A percentile compares a stretch with the other conserved stretches of the same genome.
These are phyloP conservation scores for Leccinum fibrillosum DNA, from an alignment of 768 basidiomycete species.

Conservation along the genomic window DNA sequence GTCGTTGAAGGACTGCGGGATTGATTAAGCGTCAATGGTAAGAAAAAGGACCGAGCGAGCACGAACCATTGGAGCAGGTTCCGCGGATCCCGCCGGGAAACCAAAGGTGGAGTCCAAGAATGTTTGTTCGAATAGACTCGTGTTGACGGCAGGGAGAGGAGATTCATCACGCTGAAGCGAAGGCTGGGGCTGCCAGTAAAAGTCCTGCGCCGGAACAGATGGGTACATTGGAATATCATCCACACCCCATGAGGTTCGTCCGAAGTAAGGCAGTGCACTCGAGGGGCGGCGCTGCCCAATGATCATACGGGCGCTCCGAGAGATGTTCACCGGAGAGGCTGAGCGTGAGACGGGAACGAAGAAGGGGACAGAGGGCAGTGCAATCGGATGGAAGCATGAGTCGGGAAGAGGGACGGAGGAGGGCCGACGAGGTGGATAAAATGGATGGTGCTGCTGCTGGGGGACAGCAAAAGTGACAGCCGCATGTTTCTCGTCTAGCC, in stretches of 20 bases:
- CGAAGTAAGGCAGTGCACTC: slow-evolving; percentile 40
- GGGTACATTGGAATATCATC: slow-evolving; percentile 25
- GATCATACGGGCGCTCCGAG: slow-evolving; percentile 39
- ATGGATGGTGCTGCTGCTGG: slow-evolving; percentile 4
- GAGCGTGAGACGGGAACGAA: slow-evolving; percentile 39
- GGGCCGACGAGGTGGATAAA: slow-evolving; percentile 48
- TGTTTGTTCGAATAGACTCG: slow-evolving; percentile 44
- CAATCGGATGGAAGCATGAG: slow-evolving; percentile 36
- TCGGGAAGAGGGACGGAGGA: slow-evolving; percentile 63
- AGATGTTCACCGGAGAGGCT: slow-evolving; percentile 46
- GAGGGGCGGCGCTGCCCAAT: slow-evolving; percentile 50
- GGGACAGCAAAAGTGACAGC: not conserved
- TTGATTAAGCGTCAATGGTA: not conserved
- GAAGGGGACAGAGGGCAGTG: slow-evolving; percentile 43
- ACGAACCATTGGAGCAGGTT: slow-evolving; percentile 16
- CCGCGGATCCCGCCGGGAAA: slow-evolving; percentile 15
- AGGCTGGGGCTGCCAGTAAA: slow-evolving; percentile 13
- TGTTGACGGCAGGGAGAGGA: slow-evolving; percentile 48
- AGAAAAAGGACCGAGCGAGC: too few species aligned
- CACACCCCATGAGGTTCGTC: slow-evolving; percentile 27
- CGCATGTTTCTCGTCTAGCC: slow-evolving; percentile 38
- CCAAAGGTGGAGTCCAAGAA: slow-evolving; percentile 35
- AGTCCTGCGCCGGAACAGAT: not conserved
- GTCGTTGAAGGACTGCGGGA: slow-evolving; percentile 19
- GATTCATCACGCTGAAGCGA: slow-evolving; percentile 43